Evolutionary conservation across 2,329 filamentous ascomycete species (phyloP).

Genomic region (Aspergillus arachidicola): DNA sequence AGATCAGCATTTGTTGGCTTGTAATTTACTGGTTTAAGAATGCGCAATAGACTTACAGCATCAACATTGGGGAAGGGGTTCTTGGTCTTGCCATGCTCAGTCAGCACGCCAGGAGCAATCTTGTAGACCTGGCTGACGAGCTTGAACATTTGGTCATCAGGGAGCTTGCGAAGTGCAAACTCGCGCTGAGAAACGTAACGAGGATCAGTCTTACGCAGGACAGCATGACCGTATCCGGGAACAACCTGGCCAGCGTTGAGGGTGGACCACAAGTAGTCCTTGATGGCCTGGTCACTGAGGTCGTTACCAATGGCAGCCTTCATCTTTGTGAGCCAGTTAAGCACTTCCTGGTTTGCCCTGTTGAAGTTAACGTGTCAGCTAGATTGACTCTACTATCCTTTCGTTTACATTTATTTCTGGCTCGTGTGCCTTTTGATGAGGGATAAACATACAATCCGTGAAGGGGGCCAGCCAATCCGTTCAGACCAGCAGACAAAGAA

Average conservation of each 20-base stretch:
- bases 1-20: conserved; percentile 15
- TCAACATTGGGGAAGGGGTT: conserved; percentile 99
- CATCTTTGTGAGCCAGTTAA: conserved; percentile 99
- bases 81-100: conserved; percentile 99
- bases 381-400: background rate
- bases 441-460: conserved; percentile 71
- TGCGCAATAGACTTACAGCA: conserved; percentile 54
- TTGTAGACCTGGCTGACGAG: conserved; percentile 99
- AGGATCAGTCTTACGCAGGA: conserved; percentile 99
- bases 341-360: conserved; percentile 94
- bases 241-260: conserved; percentile 95
- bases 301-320: conserved; percentile 93
- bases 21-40: background rate
- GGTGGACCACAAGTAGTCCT: conserved; percentile 97
- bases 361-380: conserved; percentile 23
- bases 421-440: background rate
- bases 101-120: conserved; percentile 96
- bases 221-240: conserved; percentile 96
- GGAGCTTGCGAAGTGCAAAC: conserved; percentile 91
- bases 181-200: conserved; percentile 98
- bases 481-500: conserved; percentile 92
- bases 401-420: background rate
- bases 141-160: conserved; percentile 99
- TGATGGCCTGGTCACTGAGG: conserved; percentile 94
- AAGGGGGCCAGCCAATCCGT: conserved; percentile 96